Percentiles rank a stretch among this genome's conserved stretches.
Evolutionary conservation across 2,329 filamentous ascomycete genomes (phyloP).

Genomic region (Cladosporium sp.): DNA sequence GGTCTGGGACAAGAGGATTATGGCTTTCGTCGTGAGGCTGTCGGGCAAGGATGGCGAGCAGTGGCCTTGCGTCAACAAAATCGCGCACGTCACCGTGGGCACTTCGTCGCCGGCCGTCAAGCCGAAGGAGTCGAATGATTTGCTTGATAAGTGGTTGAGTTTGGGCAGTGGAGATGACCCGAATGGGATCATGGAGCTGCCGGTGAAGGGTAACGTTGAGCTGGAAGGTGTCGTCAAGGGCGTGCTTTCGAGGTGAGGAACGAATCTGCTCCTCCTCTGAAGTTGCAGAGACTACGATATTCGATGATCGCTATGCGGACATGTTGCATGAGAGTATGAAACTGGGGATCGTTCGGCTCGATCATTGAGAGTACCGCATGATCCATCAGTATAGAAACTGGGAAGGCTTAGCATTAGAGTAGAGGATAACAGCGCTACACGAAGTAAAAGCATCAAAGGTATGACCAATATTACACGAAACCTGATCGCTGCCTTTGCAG

Average conservation of each 20-base stretch:
- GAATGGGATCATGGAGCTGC: constrained; percentile 51
- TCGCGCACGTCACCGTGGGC: constrained; percentile 87
- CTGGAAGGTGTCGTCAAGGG: constrained; percentile 53
- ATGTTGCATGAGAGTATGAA: not conserved
- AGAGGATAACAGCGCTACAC: too few species aligned
- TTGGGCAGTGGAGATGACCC: constrained; percentile 45
- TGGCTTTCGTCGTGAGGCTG: constrained; percentile 84
- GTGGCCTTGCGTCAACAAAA: constrained; percentile 65
- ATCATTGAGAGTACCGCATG: too few species aligned
- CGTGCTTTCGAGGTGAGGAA: constrained; percentile 36
- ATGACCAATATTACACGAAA: too few species aligned
- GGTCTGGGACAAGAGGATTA: constrained; percentile 80
- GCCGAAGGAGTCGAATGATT: constrained; percentile 88
- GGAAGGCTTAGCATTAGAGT: too few species aligned
- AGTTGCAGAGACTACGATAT: not conserved
- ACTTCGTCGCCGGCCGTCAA: constrained; percentile 73
- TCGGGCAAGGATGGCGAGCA: constrained; percentile 41
- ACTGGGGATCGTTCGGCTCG: too few species aligned
- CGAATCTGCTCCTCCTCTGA: too few species aligned
- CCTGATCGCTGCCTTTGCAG: too few species aligned
- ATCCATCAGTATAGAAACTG: too few species aligned
- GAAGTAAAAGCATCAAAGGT: too few species aligned
- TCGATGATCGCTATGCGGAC: not conserved
- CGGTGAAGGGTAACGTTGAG: constrained; percentile 52
- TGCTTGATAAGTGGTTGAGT: constrained; percentile 72